Base-by-base conservation (phyloP, 2,329 filamentous ascomycete genomes). In the Cytospora piceicola region DNA sequence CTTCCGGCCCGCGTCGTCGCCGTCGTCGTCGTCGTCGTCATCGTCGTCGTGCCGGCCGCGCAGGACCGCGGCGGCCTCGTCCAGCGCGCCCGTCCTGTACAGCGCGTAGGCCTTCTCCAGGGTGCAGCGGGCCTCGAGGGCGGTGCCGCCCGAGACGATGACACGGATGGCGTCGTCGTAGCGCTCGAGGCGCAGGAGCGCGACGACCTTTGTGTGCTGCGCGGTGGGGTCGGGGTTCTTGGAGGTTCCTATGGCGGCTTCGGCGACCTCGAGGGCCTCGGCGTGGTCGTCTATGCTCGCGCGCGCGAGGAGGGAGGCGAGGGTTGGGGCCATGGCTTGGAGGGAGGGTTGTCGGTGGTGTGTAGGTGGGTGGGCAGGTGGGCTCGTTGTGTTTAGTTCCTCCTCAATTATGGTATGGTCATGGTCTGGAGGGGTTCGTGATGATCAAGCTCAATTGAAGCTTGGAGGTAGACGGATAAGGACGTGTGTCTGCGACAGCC, bases 31-130 rank as follows among this genome's bases (percentile, higher is more conserved):
- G 24, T 39, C 15, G 36, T 39, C 15, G 36, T 15, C 12, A 14
- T 39, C 2, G 39, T 42, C 53, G 12, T 61, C 39, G 30, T 64
- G 65, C 32, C 66, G 64, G 15, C 53, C 60, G 49, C 63, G 79
- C 22, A 85, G 73, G 20, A 79, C 68, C 2, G 74, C 76, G 30
- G 84, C 82, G 24, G 92, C 91, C 64, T 89, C 88, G 24, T 83
- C 80, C 1, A 92, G 83, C 69, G 88, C 83, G 29, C 91, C 90
- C 0, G 86, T 85, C 80, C 94, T 95, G 79, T 95, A 96, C 24
- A 94, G 83, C n/a, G 90, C 89, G 79, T 96, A 96, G 2, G 90
- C 86, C 74, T 89, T 89, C 76, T 94, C 92, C 53, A 94, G 81
- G 20, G 78, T 73, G 70, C 89, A 91, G 65, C 78, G 78, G 49